phyloP scores from a whole-genome alignment of 257 asterid species.

The Solanum paucissectum region DNA sequence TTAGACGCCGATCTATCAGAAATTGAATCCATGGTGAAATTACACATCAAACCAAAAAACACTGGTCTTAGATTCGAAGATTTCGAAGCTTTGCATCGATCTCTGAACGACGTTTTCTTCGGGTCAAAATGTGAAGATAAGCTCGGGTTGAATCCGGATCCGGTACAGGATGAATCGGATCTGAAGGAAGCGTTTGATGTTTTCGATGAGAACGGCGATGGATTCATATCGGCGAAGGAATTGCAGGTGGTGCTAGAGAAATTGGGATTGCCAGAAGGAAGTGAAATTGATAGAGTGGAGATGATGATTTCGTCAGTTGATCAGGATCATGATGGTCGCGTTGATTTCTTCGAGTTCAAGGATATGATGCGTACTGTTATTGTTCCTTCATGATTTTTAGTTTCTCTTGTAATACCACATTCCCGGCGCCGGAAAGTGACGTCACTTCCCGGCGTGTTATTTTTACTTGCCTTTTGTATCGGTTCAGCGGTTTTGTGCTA shows the following conservation, averaged over 20 bases:
- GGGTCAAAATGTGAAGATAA: slow-evolving; percentile 3
- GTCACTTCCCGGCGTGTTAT: background rate
- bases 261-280: slow-evolving; percentile 47
- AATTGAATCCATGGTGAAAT: slow-evolving; percentile 25
- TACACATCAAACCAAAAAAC: slow-evolving; percentile 33
- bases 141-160: background rate
- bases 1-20: slow-evolving; percentile 33
- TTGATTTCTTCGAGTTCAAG: slow-evolving; percentile 66
- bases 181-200: slow-evolving; percentile 72
- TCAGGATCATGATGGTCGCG: slow-evolving; percentile 54
- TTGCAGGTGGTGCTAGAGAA: slow-evolving; percentile 50
- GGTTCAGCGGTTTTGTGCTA: background rate
- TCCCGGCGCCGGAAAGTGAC: background rate
- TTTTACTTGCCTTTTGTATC: background rate
- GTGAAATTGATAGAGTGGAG: slow-evolving; percentile 47
- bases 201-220: slow-evolving; percentile 71
- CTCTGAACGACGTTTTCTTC: slow-evolving; percentile 34
- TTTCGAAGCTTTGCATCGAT: slow-evolving; percentile 47
- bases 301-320: slow-evolving; percentile 71
- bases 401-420: background rate
- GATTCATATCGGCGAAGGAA: slow-evolving; percentile 59
- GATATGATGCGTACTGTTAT: slow-evolving; percentile 62
- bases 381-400: slow-evolving; percentile 11
- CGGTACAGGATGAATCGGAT: slow-evolving; percentile 36
- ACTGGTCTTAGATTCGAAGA: slow-evolving; percentile 44